Conservation (phyloP, 768 basidiomycete genomes). For the Tricholoma saponaceum region DNA sequence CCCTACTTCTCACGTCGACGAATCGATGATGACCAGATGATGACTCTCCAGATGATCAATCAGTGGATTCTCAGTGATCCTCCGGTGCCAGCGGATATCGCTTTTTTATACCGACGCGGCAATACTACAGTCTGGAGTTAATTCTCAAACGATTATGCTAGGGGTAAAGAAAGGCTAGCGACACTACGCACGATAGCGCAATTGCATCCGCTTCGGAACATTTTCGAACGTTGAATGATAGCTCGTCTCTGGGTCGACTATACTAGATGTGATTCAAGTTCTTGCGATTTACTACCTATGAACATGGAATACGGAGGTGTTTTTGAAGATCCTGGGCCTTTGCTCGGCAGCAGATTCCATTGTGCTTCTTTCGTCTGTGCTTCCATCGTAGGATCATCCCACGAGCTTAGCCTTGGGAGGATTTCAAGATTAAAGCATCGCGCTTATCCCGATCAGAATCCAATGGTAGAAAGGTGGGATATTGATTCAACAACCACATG, state of each 20-base stretch:
- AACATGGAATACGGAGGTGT: not conserved
- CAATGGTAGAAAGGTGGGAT: slow-evolving; percentile 26
- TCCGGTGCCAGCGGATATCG: too few species aligned
- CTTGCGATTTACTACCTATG: not conserved
- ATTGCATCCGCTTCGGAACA: too few species aligned
- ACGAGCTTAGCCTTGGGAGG: slow-evolving; percentile 16
- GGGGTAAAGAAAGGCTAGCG: not conserved
- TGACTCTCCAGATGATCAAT: not conserved
- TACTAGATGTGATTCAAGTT: too few species aligned
- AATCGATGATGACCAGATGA: too few species aligned
- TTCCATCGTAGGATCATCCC: slow-evolving; percentile 20
- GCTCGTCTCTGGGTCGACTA: too few species aligned
- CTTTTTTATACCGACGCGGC: not conserved
- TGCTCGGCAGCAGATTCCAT: not conserved
- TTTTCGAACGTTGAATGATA: too few species aligned
- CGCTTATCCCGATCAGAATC: slow-evolving; percentile 28
- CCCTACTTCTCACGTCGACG: too few species aligned
- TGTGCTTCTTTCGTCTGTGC: not conserved
- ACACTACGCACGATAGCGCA: too few species aligned
- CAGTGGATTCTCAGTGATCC: slow-evolving; percentile 1
- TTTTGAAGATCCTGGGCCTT: not conserved
- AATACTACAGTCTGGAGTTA: not conserved
- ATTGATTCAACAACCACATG: slow-evolving; percentile 7
- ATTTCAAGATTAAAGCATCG: slow-evolving; percentile 12
- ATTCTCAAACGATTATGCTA: not conserved